Evolutionary conservation across 140 eudicot genomes (phyloP).

Genomic region (Oenanthe javanica): DNA sequence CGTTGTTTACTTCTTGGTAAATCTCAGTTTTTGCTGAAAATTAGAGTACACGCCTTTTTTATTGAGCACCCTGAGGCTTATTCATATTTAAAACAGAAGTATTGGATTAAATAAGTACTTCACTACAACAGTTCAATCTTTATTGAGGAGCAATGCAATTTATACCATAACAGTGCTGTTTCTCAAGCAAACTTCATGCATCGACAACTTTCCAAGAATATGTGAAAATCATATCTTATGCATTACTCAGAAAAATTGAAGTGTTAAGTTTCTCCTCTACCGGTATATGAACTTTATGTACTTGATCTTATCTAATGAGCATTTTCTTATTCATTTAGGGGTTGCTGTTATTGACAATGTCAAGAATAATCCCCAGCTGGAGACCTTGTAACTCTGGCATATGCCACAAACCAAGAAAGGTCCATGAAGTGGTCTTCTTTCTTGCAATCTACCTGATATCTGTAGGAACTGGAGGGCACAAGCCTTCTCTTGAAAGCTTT

Average conservation of each 20-base stretch:
- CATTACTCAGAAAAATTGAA: neutral
- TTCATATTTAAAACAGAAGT: neutral
- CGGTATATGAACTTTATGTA: neutral
- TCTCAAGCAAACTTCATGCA: neutral
- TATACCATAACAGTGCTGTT: neutral
- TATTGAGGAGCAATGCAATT: neutral
- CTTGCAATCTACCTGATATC: constrained; percentile 63
- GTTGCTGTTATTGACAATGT: constrained; percentile 61
- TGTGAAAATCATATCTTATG: neutral
- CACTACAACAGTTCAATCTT: neutral
- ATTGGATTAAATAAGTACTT: neutral
- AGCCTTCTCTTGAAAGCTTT: constrained; percentile 80
- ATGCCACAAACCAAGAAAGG: constrained; percentile 45
- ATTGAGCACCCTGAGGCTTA: neutral
- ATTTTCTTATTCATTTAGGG: constrained; percentile 40
- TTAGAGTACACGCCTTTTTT: neutral
- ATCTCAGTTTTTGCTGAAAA: neutral
- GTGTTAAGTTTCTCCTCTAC: neutral
- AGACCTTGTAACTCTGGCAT: constrained; percentile 48
- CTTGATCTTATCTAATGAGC: neutral
- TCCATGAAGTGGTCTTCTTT: constrained; percentile 60
- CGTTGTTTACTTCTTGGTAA: constrained; percentile 60
- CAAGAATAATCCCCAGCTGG: constrained; percentile 56
- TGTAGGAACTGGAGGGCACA: constrained; percentile 84
- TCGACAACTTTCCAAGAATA: no score